Conservation (phyloP, 2,329 filamentous ascomycete species). For the Alternaria conjuncta region DNA sequence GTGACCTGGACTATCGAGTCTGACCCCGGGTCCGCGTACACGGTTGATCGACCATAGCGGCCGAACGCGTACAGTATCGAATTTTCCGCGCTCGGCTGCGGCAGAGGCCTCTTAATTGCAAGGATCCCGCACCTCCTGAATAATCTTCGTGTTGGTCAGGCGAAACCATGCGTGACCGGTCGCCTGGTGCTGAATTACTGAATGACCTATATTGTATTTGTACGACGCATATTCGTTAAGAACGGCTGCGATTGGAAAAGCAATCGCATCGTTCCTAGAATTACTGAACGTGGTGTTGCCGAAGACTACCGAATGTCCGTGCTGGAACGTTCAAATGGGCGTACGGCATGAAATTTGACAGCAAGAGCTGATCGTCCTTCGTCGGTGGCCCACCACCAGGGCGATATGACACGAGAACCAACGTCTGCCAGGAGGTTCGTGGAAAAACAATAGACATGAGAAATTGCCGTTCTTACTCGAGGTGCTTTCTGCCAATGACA, state of each 20-base stretch:
- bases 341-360: constrained; percentile 38
- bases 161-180: constrained; percentile 14
- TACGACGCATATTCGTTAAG: constrained; percentile 30
- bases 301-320: constrained; percentile 39
- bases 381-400: constrained; percentile 32
- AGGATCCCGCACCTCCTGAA: constrained; percentile 19
- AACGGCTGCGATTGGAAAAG: constrained; percentile 30
- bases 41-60: constrained; percentile 41
- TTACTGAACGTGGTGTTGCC: constrained; percentile 27
- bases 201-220: constrained; percentile 29
- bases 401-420: constrained; percentile 42
- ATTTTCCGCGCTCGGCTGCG: constrained; percentile 27
- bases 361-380: constrained; percentile 33
- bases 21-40: constrained; percentile 20
- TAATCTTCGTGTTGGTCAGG: constrained; percentile 15
- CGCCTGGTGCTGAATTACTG: constrained; percentile 11
- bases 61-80: constrained; percentile 23
- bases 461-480: constrained; percentile 36
- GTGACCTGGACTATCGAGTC: constrained; percentile 24
- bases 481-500: constrained; percentile 39
- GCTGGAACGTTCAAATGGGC: constrained; percentile 37
- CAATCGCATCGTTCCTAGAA: constrained; percentile 25
- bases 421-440: constrained; percentile 36
- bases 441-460: constrained; percentile 36
- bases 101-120: constrained; percentile 12